Conservation (phyloP, 306 rosid genomes). For the Ochetophila trinervis region DNA sequence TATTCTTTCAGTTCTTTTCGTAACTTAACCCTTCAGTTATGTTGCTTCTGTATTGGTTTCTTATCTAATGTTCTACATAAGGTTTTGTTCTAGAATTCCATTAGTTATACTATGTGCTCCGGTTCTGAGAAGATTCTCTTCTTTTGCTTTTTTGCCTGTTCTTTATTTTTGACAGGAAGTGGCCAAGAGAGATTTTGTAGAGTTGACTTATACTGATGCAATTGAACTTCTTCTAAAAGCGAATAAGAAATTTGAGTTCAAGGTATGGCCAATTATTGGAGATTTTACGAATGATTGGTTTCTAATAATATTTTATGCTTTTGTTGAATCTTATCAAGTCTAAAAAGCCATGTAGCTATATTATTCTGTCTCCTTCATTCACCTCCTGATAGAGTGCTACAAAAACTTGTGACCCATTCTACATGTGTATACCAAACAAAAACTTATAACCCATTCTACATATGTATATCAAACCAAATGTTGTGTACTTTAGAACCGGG, state of each 20-base stretch:
- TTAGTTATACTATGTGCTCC: neutral
- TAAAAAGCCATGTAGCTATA: neutral
- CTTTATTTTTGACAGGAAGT: conserved; percentile 58
- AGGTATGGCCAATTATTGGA: conserved; percentile 46
- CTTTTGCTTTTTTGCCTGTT: conserved; percentile 14
- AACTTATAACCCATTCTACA: no score
- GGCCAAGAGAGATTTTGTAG: conserved; percentile 69
- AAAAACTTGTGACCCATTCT: no score
- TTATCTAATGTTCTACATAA: neutral
- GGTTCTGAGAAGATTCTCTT: neutral
- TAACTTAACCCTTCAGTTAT: neutral
- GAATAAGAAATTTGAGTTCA: conserved; percentile 89
- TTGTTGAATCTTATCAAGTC: neutral
- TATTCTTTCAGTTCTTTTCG: conserved; percentile 15
- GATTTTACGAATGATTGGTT: neutral
- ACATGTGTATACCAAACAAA: no score
- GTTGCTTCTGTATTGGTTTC: neutral
- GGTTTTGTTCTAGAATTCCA: neutral
- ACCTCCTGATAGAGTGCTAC: neutral
- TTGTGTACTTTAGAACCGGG: neutral
- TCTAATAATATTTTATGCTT: neutral
- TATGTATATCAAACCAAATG: no score
- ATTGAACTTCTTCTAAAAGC: conserved; percentile 71
- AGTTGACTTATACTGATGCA: conserved; percentile 88
- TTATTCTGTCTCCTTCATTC: neutral